phyloP scores from a whole-genome alignment of 306 rosid genomes.

The Canavalia gladiata region DNA sequence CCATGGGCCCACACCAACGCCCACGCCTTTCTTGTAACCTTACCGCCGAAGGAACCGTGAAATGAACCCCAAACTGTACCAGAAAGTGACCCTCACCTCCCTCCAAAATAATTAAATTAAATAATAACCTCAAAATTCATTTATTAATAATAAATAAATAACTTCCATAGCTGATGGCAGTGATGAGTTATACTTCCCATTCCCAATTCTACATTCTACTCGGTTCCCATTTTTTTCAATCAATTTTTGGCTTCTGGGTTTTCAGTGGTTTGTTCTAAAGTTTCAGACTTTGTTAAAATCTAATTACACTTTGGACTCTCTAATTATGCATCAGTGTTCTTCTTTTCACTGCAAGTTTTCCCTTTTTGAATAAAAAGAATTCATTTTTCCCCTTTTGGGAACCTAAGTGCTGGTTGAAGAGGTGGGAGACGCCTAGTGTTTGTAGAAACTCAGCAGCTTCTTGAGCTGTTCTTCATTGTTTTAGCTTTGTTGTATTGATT shows the following conservation, averaged over 20 bases:
- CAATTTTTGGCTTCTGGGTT: background rate
- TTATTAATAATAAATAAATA: background rate
- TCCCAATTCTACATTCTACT: background rate
- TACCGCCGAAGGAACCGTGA: slow-evolving; percentile 21
- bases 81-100: background rate
- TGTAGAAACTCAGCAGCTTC: background rate
- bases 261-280: slow-evolving; percentile 8
- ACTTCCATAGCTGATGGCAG: background rate
- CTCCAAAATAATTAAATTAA: background rate
- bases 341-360: background rate
- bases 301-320: background rate
- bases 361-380: background rate
- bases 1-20: background rate
- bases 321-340: background rate
- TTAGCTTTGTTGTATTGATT: slow-evolving; percentile 7
- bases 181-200: background rate
- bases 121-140: background rate
- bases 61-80: slow-evolving; percentile 12
- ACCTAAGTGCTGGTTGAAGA: background rate
- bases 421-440: background rate
- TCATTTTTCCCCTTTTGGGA: background rate
- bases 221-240: slow-evolving; percentile 4
- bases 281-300: slow-evolving; percentile 10
- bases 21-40: background rate
- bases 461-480: background rate